Evolutionary conservation across 257 asterid genomes (phyloP).

Genomic region (Plectranthus barbatus): DNA sequence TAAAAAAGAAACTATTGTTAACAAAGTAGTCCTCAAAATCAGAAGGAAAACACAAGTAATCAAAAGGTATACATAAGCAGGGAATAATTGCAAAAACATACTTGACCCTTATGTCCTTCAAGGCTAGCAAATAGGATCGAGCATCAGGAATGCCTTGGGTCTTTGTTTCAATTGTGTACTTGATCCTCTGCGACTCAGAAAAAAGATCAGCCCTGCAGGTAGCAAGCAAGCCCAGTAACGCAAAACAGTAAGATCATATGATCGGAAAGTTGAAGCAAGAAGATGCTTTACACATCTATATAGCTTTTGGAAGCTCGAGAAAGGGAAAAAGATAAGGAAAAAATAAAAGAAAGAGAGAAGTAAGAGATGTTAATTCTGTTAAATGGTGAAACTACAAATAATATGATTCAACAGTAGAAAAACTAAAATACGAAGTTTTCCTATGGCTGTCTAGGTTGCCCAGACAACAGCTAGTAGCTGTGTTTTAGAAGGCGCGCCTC

Average conservation of each 20-base stretch:
- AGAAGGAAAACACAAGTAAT: not conserved
- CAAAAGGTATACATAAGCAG: not conserved
- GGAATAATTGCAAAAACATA: constrained; percentile 30
- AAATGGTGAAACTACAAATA: not conserved
- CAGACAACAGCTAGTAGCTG: not conserved
- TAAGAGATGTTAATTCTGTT: not conserved
- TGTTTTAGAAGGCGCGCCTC: too few species aligned
- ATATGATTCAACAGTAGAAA: too few species aligned
- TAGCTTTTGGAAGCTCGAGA: not conserved
- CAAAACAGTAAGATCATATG: constrained; percentile 3
- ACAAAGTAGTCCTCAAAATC: not conserved
- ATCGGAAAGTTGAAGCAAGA: not conserved
- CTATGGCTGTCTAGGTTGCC: constrained; percentile 1
- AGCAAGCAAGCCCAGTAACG: not conserved
- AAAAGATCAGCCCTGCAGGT: constrained; percentile 70
- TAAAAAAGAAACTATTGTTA: not conserved
- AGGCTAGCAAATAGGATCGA: constrained; percentile 64
- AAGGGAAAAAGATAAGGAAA: not conserved
- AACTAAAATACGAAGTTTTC: not conserved
- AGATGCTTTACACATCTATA: not conserved
- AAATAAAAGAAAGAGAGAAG: not conserved
- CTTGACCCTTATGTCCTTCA: constrained; percentile 85
- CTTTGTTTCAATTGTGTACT: constrained; percentile 60
- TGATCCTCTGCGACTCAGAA: constrained; percentile 85
- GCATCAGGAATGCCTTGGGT: constrained; percentile 87